Evolutionary conservation across 2,329 filamentous ascomycete species (phyloP), one percentile per base, ranked within the genome.

Genomic region (Capronia epimyces): DNA sequence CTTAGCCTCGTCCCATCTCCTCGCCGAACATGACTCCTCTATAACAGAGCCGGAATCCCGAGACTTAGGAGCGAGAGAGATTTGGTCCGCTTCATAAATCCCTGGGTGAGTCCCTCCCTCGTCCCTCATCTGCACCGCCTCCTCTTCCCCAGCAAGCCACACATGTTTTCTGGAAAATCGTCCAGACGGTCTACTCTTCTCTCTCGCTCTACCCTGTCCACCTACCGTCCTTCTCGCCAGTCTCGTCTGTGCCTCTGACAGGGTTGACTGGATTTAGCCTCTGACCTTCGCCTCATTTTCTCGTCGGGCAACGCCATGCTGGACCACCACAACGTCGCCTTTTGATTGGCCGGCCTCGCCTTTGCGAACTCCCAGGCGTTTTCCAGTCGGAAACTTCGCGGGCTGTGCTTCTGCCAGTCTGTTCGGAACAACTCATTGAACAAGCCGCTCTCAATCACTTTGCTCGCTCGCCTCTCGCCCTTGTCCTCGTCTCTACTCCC

Each of bases 251-350:
- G 3, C 22, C 9, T 42, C 20, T 20, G 13, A 22, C 39, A 24
- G 13, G 10, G 20, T 10, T 25, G 9, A 24, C 5, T 5, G 4
- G 4, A 3, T 24, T 25, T n/a, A 15, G 8, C n/a, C 12, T 42
- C 20, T 8, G 5, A 20, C 22, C 39, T 42, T 13, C 39, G 39
- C 20, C 22, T 42, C 39, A 42, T 42, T 42, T 42, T 22, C 20
- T 20, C 20, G 39, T 42, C 39, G 39, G 39, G 39, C 39, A 42
- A 42, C 20, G n/a, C 9, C 22, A 42, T 22, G 39, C 39, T 25
- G 16, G 13, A 25, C 21, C 5, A 5, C 20, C 15, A 25, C 21
- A 12, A 8, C 39, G 3, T 13, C 25, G 20, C 39, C n/a, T 25
- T 15, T 16, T 42, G 39, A 42, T 25, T 42, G 39, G 39, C 22